Conservation (phyloP, 106 monocot genomes). For the Acorus calamus region DNA sequence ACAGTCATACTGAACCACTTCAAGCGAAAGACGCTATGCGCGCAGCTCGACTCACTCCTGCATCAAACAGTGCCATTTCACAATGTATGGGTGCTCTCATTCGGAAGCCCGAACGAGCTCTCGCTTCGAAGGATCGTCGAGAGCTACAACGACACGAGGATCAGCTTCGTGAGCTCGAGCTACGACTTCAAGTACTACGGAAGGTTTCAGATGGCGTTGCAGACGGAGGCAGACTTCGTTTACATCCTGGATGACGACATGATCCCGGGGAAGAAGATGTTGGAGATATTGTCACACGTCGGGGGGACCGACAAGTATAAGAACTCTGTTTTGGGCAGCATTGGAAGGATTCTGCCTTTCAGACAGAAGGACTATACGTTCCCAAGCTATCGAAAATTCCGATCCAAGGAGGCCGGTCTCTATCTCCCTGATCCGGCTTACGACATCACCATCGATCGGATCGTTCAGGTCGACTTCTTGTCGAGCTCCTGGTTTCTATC, state of each 20-base stretch:
- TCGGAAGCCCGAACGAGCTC: slow-evolving; percentile 86
- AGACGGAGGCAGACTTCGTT: slow-evolving; percentile 88
- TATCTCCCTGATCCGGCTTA: slow-evolving; percentile 97
- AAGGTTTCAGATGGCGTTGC: slow-evolving; percentile 92
- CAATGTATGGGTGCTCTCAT: slow-evolving; percentile 89
- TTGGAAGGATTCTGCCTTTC: slow-evolving; percentile 90
- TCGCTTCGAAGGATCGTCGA: slow-evolving; percentile 57
- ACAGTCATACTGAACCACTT: slow-evolving; percentile 95
- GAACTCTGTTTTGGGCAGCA: slow-evolving; percentile 90
- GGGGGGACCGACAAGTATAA: slow-evolving; percentile 85
- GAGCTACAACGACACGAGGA: slow-evolving; percentile 80
- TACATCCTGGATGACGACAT: slow-evolving; percentile 96
- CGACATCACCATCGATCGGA: slow-evolving; percentile 65
- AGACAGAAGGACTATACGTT: slow-evolving; percentile 94
- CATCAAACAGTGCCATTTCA: slow-evolving; percentile 91
- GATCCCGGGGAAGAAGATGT: slow-evolving; percentile 90
- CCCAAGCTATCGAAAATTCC: slow-evolving; percentile 92
- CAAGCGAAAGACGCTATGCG: slow-evolving; percentile 90
- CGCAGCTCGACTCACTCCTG: slow-evolving; percentile 77
- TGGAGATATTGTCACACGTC: slow-evolving; percentile 80
- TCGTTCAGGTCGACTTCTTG: slow-evolving; percentile 90
- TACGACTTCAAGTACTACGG: slow-evolving; percentile 99
- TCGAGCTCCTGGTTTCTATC: slow-evolving; percentile 98
- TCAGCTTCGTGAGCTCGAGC: slow-evolving; percentile 91
- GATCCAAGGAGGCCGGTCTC: slow-evolving; percentile 84